Evolutionary conservation across 179 eudicot genomes (phyloP), one percentile per base, ranked within the genome.

Genomic region (Gypsophila paniculata): DNA sequence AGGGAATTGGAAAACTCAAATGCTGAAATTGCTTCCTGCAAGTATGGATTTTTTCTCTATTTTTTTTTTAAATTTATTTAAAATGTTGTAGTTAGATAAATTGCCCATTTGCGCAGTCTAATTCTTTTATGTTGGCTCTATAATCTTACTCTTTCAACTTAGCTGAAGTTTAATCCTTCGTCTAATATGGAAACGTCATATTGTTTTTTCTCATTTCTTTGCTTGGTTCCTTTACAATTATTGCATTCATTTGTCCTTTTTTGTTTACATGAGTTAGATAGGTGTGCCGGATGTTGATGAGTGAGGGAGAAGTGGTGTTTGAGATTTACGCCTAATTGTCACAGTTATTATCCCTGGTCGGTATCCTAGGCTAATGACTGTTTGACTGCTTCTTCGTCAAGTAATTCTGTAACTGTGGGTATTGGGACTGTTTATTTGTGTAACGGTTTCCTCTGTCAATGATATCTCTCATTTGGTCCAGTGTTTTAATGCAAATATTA

Each of bases 11-110:
- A 88, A 82, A 83, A 83, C 70, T 76, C 86, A 10, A 77, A 79
- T 81, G 85, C 92, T 63, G 97, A 88, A 83, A 76, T 89, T 72
- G 82, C 90, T 78, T 87, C 95, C 61, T 81, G 68, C 79, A 91
- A 83, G 99, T 94, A 89, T 62, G 88, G 12, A 65, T 65, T 63
- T 44, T 6, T 64, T 14, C 9, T 48, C 4, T 29, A 1, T 29
- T 4, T 4, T 29, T 4, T 29, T 4, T 29, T 29, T 29, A 29
- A 29, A 29, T 29, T 1, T 1, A 29, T 29, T 29, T n/a, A n/a
- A 29, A 11, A 46, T 10, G 57, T 26, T 32, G 60, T 64, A 48
- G 57, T 59, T 70, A 48, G 69, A 62, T 8, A 73, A 60, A 62
- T 58, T n/a, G 64, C 53, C 42, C 22, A 12, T 64, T 44, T 39